These are phyloP conservation scores for Orychophragmus violaceus DNA, from an alignment of 345 rosid genomes.

Conservation along the genomic window DNA sequence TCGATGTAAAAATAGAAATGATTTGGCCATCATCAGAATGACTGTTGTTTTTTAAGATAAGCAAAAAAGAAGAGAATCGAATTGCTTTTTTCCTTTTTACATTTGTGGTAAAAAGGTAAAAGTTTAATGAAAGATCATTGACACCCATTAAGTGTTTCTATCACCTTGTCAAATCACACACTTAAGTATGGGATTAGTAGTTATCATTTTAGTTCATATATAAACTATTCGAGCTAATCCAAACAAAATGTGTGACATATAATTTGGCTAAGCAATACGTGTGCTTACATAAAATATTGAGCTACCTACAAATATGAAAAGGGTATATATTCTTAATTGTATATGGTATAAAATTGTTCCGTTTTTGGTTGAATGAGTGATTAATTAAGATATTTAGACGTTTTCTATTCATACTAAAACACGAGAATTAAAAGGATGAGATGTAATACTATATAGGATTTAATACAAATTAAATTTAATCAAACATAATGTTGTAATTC, in stretches of 20 bases:
- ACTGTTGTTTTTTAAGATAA: neutral
- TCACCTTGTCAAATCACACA: neutral
- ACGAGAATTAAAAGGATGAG: neutral
- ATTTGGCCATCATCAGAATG: constrained; percentile 25
- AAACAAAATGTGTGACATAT: constrained; percentile 39
- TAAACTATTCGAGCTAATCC: neutral
- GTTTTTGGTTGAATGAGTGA: neutral
- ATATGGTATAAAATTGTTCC: neutral
- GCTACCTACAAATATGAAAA: constrained; percentile 1
- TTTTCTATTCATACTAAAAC: neutral
- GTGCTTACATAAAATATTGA: constrained; percentile 2
- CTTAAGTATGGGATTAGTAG: neutral
- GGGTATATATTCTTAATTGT: neutral
- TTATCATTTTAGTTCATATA: neutral
- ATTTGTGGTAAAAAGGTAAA: neutral
- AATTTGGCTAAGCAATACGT: constrained; percentile 51
- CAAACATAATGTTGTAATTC: neutral
- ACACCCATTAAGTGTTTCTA: neutral
- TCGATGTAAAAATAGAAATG: constrained; percentile 9
- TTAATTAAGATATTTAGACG: neutral
- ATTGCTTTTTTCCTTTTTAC: neutral
- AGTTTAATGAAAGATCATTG: neutral
- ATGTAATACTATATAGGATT: neutral
- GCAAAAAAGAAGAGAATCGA: neutral
- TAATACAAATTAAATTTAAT: neutral